A percentile compares a stretch with the other conserved stretches of the same genome.
Evolutionary conservation across 164 flowering plant species (phyloP).

Genomic region (Amborella trichopoda): DNA sequence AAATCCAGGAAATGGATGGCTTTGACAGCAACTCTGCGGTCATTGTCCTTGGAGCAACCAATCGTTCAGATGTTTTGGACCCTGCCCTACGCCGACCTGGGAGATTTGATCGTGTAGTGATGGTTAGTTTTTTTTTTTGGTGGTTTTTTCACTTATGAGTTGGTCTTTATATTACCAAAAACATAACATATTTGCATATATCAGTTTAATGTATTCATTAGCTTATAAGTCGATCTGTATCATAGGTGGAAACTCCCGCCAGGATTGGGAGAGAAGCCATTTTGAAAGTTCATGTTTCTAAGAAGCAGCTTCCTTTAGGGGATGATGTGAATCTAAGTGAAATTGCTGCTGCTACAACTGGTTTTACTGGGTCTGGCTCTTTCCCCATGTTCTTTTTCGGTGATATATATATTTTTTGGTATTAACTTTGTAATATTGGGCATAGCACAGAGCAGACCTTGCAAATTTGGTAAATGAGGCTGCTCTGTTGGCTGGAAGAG

Average conservation of each 20-base stretch:
- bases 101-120: constrained; percentile 96
- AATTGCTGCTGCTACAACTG: constrained; percentile 93
- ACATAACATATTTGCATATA: not conserved
- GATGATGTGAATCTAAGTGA: constrained; percentile 61
- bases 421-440: constrained; percentile 15
- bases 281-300: constrained; percentile 76
- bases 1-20: constrained; percentile 98
- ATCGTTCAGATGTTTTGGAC: constrained; percentile 90
- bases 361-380: constrained; percentile 75
- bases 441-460: constrained; percentile 85
- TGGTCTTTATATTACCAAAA: not conserved
- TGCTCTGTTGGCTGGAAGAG: constrained; percentile 93
- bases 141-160: not conserved
- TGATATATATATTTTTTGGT: not conserved
- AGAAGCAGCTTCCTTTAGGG: constrained; percentile 87
- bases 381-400: not conserved
- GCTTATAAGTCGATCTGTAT: not conserved
- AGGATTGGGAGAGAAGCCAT: constrained; percentile 88
- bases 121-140: constrained; percentile 33
- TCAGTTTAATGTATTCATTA: not conserved
- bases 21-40: constrained; percentile 96
- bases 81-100: constrained; percentile 99
- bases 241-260: constrained; percentile 96
- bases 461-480: constrained; percentile 98
- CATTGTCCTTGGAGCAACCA: constrained; percentile 96